These are phyloP conservation scores for Myriosclerotinia scirpicola DNA, from an alignment of 2,329 filamentous ascomycete species.

Conservation along the genomic window DNA sequence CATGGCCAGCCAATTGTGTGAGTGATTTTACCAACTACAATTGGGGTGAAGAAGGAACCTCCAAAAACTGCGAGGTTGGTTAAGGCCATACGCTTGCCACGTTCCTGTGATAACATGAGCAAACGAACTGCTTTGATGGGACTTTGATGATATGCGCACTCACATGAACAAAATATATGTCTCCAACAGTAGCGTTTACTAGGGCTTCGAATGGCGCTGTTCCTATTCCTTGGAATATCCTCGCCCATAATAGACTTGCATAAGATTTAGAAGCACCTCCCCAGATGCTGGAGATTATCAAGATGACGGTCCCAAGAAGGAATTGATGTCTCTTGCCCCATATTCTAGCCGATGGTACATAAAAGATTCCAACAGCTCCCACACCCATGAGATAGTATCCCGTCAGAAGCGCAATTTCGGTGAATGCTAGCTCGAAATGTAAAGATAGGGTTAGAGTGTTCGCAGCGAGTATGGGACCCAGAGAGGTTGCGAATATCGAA, in stretches of 20 bases:
- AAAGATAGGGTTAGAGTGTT: conserved; percentile 78
- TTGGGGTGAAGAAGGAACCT: conserved; percentile 75
- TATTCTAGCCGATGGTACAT: conserved; percentile 82
- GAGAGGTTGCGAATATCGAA: conserved; percentile 78
- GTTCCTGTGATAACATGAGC: conserved; percentile 49
- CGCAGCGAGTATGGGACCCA: conserved; percentile 84
- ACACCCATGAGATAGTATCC: conserved; percentile 86
- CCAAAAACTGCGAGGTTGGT: conserved; percentile 70
- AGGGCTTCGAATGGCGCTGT: conserved; percentile 87
- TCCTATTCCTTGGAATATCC: conserved; percentile 83
- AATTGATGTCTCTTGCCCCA: conserved; percentile 94
- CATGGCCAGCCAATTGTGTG: conserved; percentile 75
- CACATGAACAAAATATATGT: conserved; percentile 87
- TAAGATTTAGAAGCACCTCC: conserved; percentile 68
- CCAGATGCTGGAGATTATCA: conserved; percentile 76
- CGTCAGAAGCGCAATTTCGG: conserved; percentile 77
- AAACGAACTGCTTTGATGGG: neutral
- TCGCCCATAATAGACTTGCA: conserved; percentile 69
- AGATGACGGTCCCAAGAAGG: conserved; percentile 70
- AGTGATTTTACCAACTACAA: conserved; percentile 87
- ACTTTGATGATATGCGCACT: conserved; percentile 37
- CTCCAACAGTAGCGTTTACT: conserved; percentile 84
- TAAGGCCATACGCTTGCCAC: conserved; percentile 85
- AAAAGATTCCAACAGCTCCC: conserved; percentile 77
- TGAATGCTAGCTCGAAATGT: conserved; percentile 65